phyloP scores from a whole-genome alignment of 75 land plant genomes.

The Pseudotsuga menziesii region DNA sequence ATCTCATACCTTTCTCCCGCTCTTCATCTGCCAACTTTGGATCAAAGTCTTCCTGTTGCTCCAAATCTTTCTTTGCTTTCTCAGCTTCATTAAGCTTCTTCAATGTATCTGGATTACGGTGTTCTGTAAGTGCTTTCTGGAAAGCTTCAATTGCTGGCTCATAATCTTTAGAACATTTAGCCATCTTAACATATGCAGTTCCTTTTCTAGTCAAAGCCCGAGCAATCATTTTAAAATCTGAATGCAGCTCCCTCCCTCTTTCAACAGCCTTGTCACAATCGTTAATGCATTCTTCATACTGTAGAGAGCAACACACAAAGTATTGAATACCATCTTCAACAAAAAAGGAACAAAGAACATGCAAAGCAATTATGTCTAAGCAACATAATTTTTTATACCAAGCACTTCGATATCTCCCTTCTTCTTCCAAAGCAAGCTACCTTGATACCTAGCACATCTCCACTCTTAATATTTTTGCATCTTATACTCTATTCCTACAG shows the following conservation, averaged over 20 bases:
- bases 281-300: slow-evolving; percentile 86
- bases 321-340: neutral
- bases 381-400: neutral
- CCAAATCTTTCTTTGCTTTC: slow-evolving; percentile 87
- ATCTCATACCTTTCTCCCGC: slow-evolving; percentile 80
- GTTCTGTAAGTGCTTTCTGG: slow-evolving; percentile 96
- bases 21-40: slow-evolving; percentile 89
- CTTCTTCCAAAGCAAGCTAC: no score
- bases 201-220: slow-evolving; percentile 95
- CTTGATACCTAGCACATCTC: no score
- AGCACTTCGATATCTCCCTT: neutral
- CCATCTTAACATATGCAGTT: slow-evolving; percentile 80
- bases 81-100: slow-evolving; percentile 97
- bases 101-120: slow-evolving; percentile 94
- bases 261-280: slow-evolving; percentile 98
- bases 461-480: no score
- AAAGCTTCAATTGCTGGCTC: slow-evolving; percentile 93
- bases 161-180: slow-evolving; percentile 80
- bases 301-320: slow-evolving; percentile 2
- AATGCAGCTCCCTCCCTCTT: slow-evolving; percentile 78
- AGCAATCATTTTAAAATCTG: slow-evolving; percentile 93
- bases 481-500: no score
- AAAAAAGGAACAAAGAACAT: neutral
- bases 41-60: slow-evolving; percentile 90
- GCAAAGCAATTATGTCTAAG: neutral